Evolutionary conservation across 2,329 filamentous ascomycete species (phyloP), one percentile per base, ranked within the genome.

Genomic region (Neocucurbitaria cava): DNA sequence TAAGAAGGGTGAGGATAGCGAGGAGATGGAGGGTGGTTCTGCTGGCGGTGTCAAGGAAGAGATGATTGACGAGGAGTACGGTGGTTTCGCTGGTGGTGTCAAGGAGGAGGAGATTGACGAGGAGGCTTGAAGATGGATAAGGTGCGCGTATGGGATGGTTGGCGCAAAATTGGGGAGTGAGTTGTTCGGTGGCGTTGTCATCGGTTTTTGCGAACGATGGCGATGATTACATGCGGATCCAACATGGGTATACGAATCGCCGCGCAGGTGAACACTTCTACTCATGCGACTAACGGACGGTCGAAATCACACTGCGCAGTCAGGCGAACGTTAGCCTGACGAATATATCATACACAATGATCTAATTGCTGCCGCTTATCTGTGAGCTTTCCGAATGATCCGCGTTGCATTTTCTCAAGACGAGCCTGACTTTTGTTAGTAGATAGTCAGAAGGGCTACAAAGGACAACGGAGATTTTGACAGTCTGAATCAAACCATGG

Each of bases 41-140:
- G n/a, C n/a, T n/a, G n/a, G n/a, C n/a, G n/a, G n/a, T n/a, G 46
- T 53, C 38, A 43, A 42, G 1, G 55, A 58, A n/a, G n/a, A n/a
- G n/a, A n/a, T n/a, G n/a, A n/a, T n/a, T n/a, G n/a, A n/a, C n/a
- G n/a, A n/a, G n/a, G n/a, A n/a, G n/a, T n/a, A n/a, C n/a, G n/a
- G n/a, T n/a, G n/a, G n/a, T n/a, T n/a, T n/a, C n/a, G 3, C 21
- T 1, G 26, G 28, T 6, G 38, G 31, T 21, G 46, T 53, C 38
- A 43, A 42, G 2, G 55, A 58, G 18, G 54, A 64, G 40, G 11
- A 28, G 17, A n/a, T 47, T 5, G 28, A 42, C 2, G 35, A 46
- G 3, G 47, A 42, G 11, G 23, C 15, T 17, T 35, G 31, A 35
- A 15, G 15, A 35, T 13, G 15, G 13, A 6, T 35, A 17, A 5